Evolutionary conservation across 2,329 filamentous ascomycete genomes (phyloP), one percentile per base, ranked within the genome.

Genomic region (Aspergillus pseudoterreus): DNA sequence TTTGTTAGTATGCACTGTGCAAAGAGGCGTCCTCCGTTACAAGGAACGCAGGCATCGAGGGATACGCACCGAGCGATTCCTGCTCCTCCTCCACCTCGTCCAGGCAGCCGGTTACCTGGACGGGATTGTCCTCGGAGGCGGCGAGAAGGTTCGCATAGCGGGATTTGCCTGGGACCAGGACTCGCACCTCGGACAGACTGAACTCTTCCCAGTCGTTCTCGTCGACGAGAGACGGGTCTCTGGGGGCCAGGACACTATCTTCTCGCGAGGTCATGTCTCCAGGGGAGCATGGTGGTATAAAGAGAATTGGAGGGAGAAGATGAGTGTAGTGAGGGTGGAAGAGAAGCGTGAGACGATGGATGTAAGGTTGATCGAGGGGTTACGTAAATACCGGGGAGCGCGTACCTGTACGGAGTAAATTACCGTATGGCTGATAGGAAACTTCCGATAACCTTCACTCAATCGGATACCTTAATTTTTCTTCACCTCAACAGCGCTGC

Each of bases 121-220:
- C 71, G 3, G 81, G 81, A 49, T 76, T 75, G 32, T 79, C 71
- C 10, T 75, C 74, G 49, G 79, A 78, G 12, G 82, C 82, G 32
- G 75, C 69, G 14, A 86, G 71, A 24, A 86, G 67, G 62, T 77
- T 83, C 21, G 76, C 76, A 56, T 77, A 77, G 51, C 73, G 73
- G 51, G 70, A 69, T 62, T 77, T 76, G 50, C 78, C 76, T 35
- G 74, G 73, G 41, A 73, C 65, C 51, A 75, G 68, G 42, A 85
- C 75, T 57, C 78, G 77, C 53, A 77, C 81, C 57, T 84, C 76
- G 53, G 68, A 76, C 52, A 86, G 69, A 22, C 72, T 68, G 66
- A 84, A 84, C 54, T 82, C 79, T 47, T 81, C 77, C 80, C 82
- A 85, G 58, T 84, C 76, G 65, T 82, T 75, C 61, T 76, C 74